A percentile compares a stretch with the other conserved stretches of the same genome.
Conservation (phyloP, 2,329 filamentous ascomycete genomes). For the Whalleya microplaca region DNA sequence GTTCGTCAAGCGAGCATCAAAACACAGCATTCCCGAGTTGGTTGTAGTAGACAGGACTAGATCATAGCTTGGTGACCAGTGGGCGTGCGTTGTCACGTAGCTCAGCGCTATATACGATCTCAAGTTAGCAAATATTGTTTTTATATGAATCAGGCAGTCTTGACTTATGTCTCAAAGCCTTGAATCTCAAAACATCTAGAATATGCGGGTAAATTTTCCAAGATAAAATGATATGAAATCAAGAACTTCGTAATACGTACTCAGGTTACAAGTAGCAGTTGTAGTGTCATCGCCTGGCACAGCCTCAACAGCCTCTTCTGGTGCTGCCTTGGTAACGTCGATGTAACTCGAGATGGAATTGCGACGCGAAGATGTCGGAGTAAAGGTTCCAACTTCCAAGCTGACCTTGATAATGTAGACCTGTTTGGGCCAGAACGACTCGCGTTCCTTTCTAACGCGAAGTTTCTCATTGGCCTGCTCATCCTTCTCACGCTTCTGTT, state of each 20-base stretch:
- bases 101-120: slow-evolving; percentile 43
- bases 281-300: slow-evolving; percentile 14
- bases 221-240: too few species aligned
- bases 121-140: not conserved
- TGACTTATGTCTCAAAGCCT: too few species aligned
- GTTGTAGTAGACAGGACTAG: slow-evolving; percentile 61
- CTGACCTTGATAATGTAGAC: slow-evolving; percentile 55
- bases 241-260: not conserved
- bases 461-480: slow-evolving; percentile 47
- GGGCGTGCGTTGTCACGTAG: slow-evolving; percentile 61
- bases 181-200: too few species aligned
- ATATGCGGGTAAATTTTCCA: too few species aligned
- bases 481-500: slow-evolving; percentile 40
- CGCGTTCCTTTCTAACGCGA: slow-evolving; percentile 48
- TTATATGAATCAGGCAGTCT: not conserved
- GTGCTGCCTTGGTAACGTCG: slow-evolving; percentile 51
- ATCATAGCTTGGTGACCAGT: slow-evolving; percentile 66
- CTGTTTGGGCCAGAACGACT: slow-evolving; percentile 54
- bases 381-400: slow-evolving; percentile 50
- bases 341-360: slow-evolving; percentile 57
- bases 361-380: slow-evolving; percentile 52
- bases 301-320: slow-evolving; percentile 29
- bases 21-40: slow-evolving; percentile 57
- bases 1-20: slow-evolving; percentile 66
- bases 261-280: slow-evolving; percentile 47